Evolutionary conservation across 2,329 filamentous ascomycete species (phyloP), one percentile per base, ranked within the genome.

Genomic region (Aureobasidium musti): DNA sequence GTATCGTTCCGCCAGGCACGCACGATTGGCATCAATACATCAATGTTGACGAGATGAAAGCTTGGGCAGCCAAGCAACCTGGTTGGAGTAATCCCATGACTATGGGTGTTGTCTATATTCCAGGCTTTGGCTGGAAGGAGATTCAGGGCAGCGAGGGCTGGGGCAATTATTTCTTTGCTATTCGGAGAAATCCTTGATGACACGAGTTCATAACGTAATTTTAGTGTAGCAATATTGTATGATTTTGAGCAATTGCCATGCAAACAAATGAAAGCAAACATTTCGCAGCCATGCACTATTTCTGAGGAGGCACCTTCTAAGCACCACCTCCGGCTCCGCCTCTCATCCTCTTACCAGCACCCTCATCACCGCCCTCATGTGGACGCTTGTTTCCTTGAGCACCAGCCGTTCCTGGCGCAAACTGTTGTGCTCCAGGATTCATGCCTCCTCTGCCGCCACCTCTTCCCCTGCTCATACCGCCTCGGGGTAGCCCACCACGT

Each of bases 1-100:
- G 91, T 5, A 91, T 98, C 68, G 95, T 99, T 66, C 95, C 95
- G 11, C 86, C 86, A 70, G 95, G 95, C 1, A 99, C 95, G 54
- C 95, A 99, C 79, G 92, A 97, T 77, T 99, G 95, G 95, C 83
- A 84, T 69, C 96, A 98, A 81, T 99, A 98, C 79, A 89, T 99
- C 71, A 95, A 97, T 75, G 90, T 91, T 70, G 82, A 86, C 17
- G 94, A 98, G 82, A 77, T 96, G 75, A 75, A 78, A 71, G 75
- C 71, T 5, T 84, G 81, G 79, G 82, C 82, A 69, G 73, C 70
- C 43, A 75, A 75, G 68, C 73, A 78, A 71, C 66, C 69, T 23
- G 79, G 80, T 74, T 81, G 76, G 81, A 81, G 73, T 84, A 88
- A 69, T 86, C 90, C 89, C 89, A 80, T 81, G 73, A 84, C 89